A percentile compares a stretch with the other conserved stretches of the same genome.
phyloP scores from a whole-genome alignment of 306 rosid species.

The Ormosia semicastrata region DNA sequence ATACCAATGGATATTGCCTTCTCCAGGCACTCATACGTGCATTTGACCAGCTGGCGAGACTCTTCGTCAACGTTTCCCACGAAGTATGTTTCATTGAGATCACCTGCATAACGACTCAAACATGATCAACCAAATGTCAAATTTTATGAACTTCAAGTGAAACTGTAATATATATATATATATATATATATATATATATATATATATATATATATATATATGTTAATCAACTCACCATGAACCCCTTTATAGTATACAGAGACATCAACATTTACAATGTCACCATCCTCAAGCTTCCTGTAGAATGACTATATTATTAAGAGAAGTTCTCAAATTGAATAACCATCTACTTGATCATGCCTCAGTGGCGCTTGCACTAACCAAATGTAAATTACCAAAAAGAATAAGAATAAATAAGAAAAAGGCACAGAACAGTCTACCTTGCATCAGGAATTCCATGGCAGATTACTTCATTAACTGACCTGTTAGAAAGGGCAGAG shows the following conservation, averaged over 20 bases:
- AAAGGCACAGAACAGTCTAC: slow-evolving; percentile 28
- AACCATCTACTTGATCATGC: not conserved
- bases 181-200: not conserved
- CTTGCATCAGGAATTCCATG: slow-evolving; percentile 99
- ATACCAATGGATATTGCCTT: slow-evolving; percentile 93
- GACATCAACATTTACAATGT: slow-evolving; percentile 88
- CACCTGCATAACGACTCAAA: slow-evolving; percentile 55
- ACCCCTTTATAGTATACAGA: slow-evolving; percentile 84
- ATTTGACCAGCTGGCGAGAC: slow-evolving; percentile 66
- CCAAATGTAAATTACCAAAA: not conserved
- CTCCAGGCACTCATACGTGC: slow-evolving; percentile 91
- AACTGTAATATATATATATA: not conserved
- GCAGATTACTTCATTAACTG: slow-evolving; percentile 96
- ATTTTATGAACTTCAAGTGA: not conserved
- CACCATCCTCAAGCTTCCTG: slow-evolving; percentile 97
- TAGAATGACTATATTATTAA: slow-evolving; percentile 17
- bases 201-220: not conserved
- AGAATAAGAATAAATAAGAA: not conserved
- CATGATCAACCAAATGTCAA: not conserved
- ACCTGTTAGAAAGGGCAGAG: slow-evolving; percentile 51
- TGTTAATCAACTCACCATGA: slow-evolving; percentile 56
- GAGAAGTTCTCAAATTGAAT: slow-evolving; percentile 14
- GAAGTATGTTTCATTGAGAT: slow-evolving; percentile 93
- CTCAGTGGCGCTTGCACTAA: not conserved
- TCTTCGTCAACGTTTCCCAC: slow-evolving; percentile 97